A percentile compares a stretch with the other conserved stretches of the same genome.
These are phyloP conservation scores for Stenocarpella maydis DNA, from an alignment of 2,329 filamentous ascomycete genomes.

Conservation along the genomic window DNA sequence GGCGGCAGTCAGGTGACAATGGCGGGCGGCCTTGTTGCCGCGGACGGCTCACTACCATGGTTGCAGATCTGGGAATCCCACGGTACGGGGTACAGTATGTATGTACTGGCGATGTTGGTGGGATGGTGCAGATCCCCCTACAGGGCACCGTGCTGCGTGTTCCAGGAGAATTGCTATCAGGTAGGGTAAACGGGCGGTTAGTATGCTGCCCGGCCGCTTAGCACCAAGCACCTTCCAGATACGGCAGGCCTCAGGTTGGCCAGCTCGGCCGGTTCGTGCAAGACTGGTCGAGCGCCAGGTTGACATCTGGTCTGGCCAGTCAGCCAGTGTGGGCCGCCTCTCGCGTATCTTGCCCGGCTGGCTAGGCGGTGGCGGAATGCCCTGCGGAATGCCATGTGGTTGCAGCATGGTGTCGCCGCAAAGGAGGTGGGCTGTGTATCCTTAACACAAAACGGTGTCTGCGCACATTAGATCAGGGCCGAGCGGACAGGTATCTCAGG, in stretches of 20 bases:
- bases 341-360: conserved; percentile 20
- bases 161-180: not conserved
- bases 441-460: conserved; percentile 8
- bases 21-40: conserved; percentile 11
- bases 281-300: not conserved
- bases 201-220: not conserved
- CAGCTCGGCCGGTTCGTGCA: not conserved
- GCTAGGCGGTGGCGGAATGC: not conserved
- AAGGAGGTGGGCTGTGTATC: not conserved
- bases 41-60: not conserved
- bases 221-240: conserved; percentile 21
- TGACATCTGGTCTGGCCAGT: conserved; percentile 15
- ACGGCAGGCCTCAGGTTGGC: conserved; percentile 3
- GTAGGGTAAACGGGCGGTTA: conserved; percentile 11
- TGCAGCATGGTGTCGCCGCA: not conserved
- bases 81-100: conserved; percentile 2
- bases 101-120: not conserved
- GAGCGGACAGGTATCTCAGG: not conserved
- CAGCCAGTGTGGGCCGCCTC: not conserved
- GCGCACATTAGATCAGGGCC: not conserved
- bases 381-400: not conserved
- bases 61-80: not conserved
- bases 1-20: not conserved
- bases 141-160: conserved; percentile 1
- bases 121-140: not conserved